These are phyloP conservation scores for Mycena kentingensis DNA, from an alignment of 768 basidiomycete genomes.

Conservation along the genomic window DNA sequence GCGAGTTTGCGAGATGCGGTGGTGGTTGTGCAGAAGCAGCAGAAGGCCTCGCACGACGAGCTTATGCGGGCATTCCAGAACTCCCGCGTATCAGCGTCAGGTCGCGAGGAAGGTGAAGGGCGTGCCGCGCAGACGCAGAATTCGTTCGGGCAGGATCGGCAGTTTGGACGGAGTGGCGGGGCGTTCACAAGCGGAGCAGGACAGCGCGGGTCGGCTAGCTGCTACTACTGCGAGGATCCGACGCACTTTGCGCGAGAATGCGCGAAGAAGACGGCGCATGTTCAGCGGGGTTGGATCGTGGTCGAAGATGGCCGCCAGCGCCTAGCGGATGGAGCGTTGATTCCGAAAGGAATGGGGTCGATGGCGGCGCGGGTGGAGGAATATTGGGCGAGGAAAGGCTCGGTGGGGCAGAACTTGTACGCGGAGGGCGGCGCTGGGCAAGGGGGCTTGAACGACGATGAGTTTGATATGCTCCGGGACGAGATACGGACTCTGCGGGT, in stretches of 20 bases:
- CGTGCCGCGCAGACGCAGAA: neutral
- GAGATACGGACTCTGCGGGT: too few species aligned
- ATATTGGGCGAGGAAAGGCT: conserved; percentile 7
- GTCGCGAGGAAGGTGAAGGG: neutral
- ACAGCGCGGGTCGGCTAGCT: too few species aligned
- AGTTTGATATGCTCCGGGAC: too few species aligned
- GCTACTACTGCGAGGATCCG: conserved; percentile 7
- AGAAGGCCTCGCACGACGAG: conserved; percentile 4
- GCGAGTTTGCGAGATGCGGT: conserved; percentile 1
- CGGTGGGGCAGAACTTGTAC: conserved; percentile 5
- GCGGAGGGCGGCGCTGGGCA: conserved; percentile 3
- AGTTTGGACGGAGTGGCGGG: conserved; percentile 5
- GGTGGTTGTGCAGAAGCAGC: neutral
- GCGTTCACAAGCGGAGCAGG: neutral
- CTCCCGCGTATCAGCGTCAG: neutral
- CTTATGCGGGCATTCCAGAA: conserved; percentile 1
- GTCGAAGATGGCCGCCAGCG: conserved; percentile 6
- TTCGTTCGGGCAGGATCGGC: neutral
- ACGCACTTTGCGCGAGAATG: conserved; percentile 4
- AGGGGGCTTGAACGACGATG: too few species aligned
- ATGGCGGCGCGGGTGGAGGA: conserved; percentile 2
- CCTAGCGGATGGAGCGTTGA: conserved; percentile 1
- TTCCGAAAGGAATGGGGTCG: conserved; percentile 4
- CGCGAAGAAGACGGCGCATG: neutral
- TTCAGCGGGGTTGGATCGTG: neutral